Percentiles rank a stretch among this genome's conserved stretches.
phyloP scores from a whole-genome alignment of 148 eudicot species.

The Vaccinium macrocarpon region DNA sequence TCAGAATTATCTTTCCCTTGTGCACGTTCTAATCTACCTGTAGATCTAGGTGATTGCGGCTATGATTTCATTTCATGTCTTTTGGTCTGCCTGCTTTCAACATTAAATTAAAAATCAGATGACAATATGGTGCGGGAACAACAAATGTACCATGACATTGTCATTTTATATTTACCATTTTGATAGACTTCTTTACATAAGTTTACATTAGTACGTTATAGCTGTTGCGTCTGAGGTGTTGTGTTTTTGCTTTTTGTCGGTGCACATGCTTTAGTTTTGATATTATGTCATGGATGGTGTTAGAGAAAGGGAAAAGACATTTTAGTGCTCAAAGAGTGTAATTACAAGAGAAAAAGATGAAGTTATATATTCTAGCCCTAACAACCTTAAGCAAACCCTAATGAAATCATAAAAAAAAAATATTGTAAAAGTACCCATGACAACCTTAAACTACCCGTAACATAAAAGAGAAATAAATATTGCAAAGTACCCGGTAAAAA shows the following conservation, averaged over 20 bases:
- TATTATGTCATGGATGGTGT: neutral
- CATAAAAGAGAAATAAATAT: too few species aligned
- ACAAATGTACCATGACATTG: neutral
- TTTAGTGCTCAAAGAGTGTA: too few species aligned
- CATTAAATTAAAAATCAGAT: neutral
- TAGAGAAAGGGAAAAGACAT: neutral
- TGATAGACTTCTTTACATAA: neutral
- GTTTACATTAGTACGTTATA: neutral
- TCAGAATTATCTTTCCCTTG: neutral
- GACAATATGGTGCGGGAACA: neutral
- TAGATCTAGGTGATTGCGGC: neutral
- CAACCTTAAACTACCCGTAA: too few species aligned
- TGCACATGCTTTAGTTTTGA: neutral
- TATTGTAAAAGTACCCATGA: too few species aligned
- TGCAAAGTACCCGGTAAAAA: too few species aligned
- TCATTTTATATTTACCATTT: neutral
- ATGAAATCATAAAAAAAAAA: too few species aligned
- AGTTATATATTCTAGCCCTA: too few species aligned
- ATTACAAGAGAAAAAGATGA: too few species aligned
- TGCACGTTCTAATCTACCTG: neutral
- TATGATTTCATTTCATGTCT: neutral
- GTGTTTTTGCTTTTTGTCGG: neutral
- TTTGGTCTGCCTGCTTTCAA: neutral
- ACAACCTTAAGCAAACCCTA: too few species aligned
- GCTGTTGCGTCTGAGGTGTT: conserved; percentile 1